phyloP scores from a whole-genome alignment of 306 rosid species.

The Rubus idaeus region DNA sequence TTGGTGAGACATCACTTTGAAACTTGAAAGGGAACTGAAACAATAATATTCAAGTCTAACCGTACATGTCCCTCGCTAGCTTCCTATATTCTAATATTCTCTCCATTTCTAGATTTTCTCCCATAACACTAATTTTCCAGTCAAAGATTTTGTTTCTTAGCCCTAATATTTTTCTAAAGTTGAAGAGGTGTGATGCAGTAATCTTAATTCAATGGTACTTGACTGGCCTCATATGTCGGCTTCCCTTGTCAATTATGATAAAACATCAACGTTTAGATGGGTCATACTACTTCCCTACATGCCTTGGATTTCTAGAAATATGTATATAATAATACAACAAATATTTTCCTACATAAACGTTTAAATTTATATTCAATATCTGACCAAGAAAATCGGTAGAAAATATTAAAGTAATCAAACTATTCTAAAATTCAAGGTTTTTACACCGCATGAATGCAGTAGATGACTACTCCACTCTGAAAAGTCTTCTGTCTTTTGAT shows the following conservation, averaged over 20 bases:
- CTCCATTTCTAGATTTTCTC: not conserved
- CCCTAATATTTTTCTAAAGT: not conserved
- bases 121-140: not conserved
- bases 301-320: not conserved
- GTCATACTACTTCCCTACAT: conserved; percentile 1
- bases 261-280: not conserved
- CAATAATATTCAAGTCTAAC: not conserved
- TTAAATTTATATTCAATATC: not conserved
- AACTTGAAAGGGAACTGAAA: not conserved
- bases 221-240: not conserved
- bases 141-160: conserved; percentile 1
- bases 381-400: not conserved
- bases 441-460: not conserved
- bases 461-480: not conserved
- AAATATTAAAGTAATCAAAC: not conserved
- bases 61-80: not conserved
- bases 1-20: not conserved
- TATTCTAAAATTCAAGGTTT: not conserved
- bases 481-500: not conserved
- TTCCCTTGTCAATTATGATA: conserved; percentile 3
- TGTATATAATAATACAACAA: not conserved
- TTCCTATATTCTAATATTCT: not conserved
- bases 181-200: not conserved
- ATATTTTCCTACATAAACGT: not conserved
- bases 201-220: not conserved